Percentiles rank a stretch among this genome's conserved stretches.
phyloP scores from a whole-genome alignment of 371 early-diverging fungal genomes.

The Apophysomyces ossiformis region DNA sequence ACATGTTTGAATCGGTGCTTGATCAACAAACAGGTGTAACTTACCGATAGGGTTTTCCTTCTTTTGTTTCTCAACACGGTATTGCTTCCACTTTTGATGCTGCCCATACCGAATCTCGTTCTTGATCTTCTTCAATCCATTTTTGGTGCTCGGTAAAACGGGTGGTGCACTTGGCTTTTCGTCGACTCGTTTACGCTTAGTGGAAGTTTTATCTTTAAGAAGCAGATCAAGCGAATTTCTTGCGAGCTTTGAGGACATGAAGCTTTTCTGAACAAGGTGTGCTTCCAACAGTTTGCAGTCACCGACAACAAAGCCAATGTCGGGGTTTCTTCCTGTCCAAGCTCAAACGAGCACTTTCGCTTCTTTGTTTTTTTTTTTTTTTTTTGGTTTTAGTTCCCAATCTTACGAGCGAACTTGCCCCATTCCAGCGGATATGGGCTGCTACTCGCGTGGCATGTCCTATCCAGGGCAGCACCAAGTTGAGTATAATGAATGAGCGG shows the following conservation, averaged over 20 bases:
- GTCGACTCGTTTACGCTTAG: constrained; percentile 1
- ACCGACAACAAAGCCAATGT: too few species aligned
- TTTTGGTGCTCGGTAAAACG: constrained; percentile 56
- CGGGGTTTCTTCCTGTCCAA: too few species aligned
- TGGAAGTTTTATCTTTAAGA: constrained; percentile 18
- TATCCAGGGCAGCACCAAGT: too few species aligned
- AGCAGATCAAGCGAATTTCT: neutral
- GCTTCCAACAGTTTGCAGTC: too few species aligned
- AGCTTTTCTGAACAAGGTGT: too few species aligned
- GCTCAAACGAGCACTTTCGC: too few species aligned
- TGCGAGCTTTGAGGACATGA: neutral
- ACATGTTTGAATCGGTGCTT: neutral
- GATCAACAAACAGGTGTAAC: constrained; percentile 3
- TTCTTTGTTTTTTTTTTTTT: too few species aligned
- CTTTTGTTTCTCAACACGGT: constrained; percentile 40
- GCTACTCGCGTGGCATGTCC: too few species aligned
- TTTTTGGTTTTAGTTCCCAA: too few species aligned
- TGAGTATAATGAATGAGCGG: too few species aligned
- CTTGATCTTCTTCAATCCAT: constrained; percentile 62
- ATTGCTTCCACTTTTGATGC: constrained; percentile 42
- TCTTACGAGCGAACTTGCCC: too few species aligned
- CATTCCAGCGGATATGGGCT: too few species aligned
- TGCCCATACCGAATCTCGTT: constrained; percentile 62
- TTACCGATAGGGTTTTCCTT: constrained; percentile 60
- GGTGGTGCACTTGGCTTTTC: constrained; percentile 9